Conservation (phyloP, 352 stramenopile genomes). For the Paralagenidium karlingii region DNA sequence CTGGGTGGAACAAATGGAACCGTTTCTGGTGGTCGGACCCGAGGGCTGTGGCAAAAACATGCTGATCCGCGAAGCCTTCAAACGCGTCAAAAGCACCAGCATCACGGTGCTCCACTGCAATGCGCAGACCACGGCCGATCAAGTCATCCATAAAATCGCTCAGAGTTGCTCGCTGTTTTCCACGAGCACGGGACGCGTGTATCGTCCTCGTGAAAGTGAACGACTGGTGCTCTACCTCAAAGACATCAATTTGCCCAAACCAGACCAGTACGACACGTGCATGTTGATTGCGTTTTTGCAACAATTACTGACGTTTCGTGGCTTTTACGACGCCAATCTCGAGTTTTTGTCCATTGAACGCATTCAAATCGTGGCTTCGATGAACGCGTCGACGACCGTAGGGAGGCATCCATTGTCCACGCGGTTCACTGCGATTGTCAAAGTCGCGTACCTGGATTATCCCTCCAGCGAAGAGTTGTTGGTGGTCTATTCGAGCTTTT, state of each 20-base stretch:
- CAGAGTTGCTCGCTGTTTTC: conserved; percentile 91
- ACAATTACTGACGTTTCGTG: conserved; percentile 90
- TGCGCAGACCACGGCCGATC: conserved; percentile 86
- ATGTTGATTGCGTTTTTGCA: conserved; percentile 95
- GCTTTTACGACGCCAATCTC: conserved; percentile 92
- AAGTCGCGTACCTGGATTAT: conserved; percentile 90
- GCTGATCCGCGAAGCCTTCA: conserved; percentile 87
- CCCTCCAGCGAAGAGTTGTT: conserved; percentile 81
- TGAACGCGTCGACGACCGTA: conserved; percentile 90
- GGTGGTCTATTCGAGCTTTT: conserved; percentile 83
- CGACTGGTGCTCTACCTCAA: conserved; percentile 92
- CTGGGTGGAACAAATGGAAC: conserved; percentile 89
- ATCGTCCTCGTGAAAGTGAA: conserved; percentile 86
- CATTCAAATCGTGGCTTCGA: conserved; percentile 90
- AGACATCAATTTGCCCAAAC: conserved; percentile 93
- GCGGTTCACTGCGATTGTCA: conserved; percentile 89
- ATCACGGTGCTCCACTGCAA: conserved; percentile 90
- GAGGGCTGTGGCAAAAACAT: conserved; percentile 93
- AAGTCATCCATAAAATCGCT: conserved; percentile 92
- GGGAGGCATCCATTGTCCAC: conserved; percentile 86
- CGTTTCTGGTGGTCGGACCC: conserved; percentile 91
- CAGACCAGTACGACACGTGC: conserved; percentile 93
- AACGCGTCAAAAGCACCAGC: conserved; percentile 53
- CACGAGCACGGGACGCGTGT: conserved; percentile 83
- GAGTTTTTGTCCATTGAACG: conserved; percentile 91